Base-by-base conservation (phyloP, 148 eudicot species). In the Amaranthus palmeri region DNA sequence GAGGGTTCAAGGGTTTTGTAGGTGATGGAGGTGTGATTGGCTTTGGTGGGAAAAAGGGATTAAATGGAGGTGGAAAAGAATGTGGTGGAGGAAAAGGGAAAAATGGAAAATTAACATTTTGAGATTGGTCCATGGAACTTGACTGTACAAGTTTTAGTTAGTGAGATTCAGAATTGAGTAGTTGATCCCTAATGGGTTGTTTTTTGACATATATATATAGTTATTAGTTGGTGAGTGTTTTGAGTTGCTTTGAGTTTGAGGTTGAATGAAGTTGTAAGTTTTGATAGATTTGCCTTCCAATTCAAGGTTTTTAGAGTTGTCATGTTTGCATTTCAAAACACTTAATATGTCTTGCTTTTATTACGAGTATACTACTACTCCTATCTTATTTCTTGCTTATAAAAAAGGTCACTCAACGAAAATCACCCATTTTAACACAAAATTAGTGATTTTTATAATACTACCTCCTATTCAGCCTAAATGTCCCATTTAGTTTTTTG, bases 251-350 rank as follows among this genome's bases (percentile, higher is more conserved):
- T 54, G 40, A 63, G 52, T 41, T 25, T 25, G 36, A 25, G 36
- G 66, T 55, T 61, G 55, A 57, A 47, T 72, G 74, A 65, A 73
- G 85, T 85, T 89, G 49, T 66, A 85, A 89, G 90, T 70, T 70
- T 78, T 71, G 36, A 69, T 11, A 85, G 70, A 82, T 92, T 92
- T 92, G 87, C 70, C 84, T 80, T 79, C 45, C 78, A 87, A 76
- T 83, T 81, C 60, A 92, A 83, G 93, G 78, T 75, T 79, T 71
- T 58, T 61, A 67, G 56, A 67, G 84, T 45, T 73, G 81, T 75
- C 85, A 67, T 80, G 88, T 57, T 87, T 90, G 96, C 79, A 84
- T 86, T 90, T 42, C 57, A 86, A 86, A 78, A 58, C 82, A 90
- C 86, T 73, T 79, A n/a, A 61, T 54, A 36, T 56, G 36, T 69